Base-by-base conservation (phyloP, 1,139 yeast species). In the Candida sanyaensis region DNA sequence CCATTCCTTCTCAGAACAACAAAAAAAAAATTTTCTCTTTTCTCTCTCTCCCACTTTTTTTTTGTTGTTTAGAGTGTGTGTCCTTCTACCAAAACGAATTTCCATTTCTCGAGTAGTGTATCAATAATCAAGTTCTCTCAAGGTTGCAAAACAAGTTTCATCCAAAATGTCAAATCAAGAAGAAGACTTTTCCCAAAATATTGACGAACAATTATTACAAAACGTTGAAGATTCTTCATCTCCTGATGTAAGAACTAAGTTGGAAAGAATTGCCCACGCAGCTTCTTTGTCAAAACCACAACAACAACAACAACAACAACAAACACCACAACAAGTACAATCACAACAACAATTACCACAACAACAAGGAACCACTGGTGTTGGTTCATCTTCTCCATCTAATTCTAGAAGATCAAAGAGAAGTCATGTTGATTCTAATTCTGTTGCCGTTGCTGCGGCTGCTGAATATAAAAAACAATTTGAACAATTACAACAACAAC, bases 131-230 rank as follows among this genome's bases (percentile, higher is more conserved):
- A 41, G 33, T 33, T 42, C 39, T 27, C 42, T 30, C 36, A 24
- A 28, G 49, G 52, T 50, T 50, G 52, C 52, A 50, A 50, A 50
- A 50, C 36, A 30, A 17, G n/a, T 38, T 30, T n/a, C 17, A 17
- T 29, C 23, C 23, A 46, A 17, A n/a, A 63, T 63, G 67, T 61
- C 69, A 38, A 53, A 58, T 41, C 53, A 46, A 43, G 59, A 61
- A 30, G 66, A 66, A 41, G 74, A 70, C 52, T 74, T 73, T 56
- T 60, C 77, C 45, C 66, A 66, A 53, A 74, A 73, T 57, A 75
- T 75, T 50, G 80, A 75, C 54, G 79, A 75, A 57, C 80, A 75
- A 58, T 64, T 75, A 49, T 65, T 74, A 42, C 66, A 63, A 45
- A 71, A 62, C 11, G 66, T 62, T 31, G 62, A 60, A 27, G 61